These are phyloP conservation scores for Poa annua DNA, from an alignment of 176 grass and related monocot species.

Conservation along the genomic window DNA sequence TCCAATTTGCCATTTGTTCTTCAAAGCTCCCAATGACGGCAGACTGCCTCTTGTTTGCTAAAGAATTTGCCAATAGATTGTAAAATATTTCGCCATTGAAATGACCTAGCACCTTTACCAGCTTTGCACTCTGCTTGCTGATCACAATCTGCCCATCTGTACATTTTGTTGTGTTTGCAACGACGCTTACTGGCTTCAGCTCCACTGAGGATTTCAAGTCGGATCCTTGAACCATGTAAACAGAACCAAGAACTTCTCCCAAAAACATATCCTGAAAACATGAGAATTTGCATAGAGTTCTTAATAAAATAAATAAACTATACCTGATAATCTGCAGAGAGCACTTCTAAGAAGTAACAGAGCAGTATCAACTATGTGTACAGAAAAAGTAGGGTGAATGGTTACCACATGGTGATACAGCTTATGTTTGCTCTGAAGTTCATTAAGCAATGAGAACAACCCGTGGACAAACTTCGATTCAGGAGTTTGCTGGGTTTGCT, in stretches of 20 bases:
- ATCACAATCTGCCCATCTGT: slow-evolving; percentile 54
- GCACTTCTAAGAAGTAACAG: background rate
- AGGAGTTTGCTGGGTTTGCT: slow-evolving; percentile 45
- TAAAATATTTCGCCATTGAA: slow-evolving; percentile 54
- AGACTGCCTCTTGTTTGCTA: slow-evolving; percentile 53
- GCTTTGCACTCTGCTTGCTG: slow-evolving; percentile 39
- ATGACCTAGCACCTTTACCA: slow-evolving; percentile 47
- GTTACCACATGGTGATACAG: slow-evolving; percentile 78
- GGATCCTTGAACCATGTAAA: slow-evolving; percentile 57
- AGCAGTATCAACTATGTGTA: background rate
- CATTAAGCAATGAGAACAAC: slow-evolving; percentile 60
- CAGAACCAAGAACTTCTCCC: slow-evolving; percentile 70
- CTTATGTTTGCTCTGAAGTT: slow-evolving; percentile 54
- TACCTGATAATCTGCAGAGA: background rate
- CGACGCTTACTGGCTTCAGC: slow-evolving; percentile 36
- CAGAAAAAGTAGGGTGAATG: background rate
- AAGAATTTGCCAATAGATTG: slow-evolving; percentile 49
- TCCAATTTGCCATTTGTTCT: slow-evolving; percentile 68
- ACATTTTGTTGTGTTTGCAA: slow-evolving; percentile 37
- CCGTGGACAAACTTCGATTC: slow-evolving; percentile 64
- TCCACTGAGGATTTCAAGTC: slow-evolving; percentile 42
- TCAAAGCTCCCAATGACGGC: slow-evolving; percentile 69
- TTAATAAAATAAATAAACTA: background rate
- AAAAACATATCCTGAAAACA: slow-evolving; percentile 63
- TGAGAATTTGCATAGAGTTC: background rate